Evolutionary conservation across 2,329 filamentous ascomycete genomes (phyloP).

Genomic region (Epichloe coenophiala): DNA sequence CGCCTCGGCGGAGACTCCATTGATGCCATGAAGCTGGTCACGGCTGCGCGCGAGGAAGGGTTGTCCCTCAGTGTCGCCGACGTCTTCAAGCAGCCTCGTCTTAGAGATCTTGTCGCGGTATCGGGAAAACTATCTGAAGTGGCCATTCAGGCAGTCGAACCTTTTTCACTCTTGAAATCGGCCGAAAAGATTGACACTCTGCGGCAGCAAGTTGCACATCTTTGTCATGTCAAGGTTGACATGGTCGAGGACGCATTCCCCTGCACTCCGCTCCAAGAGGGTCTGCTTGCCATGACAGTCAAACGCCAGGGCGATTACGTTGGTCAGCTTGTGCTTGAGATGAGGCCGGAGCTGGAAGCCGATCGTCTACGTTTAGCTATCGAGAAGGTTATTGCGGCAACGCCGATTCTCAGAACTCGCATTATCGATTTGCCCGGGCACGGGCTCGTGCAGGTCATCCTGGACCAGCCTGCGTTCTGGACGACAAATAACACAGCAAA

Average conservation of each 20-base stretch:
- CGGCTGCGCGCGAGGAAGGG: background rate
- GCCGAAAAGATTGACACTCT: too few species aligned
- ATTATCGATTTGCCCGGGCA: background rate
- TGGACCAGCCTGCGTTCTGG: background rate
- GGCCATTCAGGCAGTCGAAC: too few species aligned
- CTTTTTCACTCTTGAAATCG: too few species aligned
- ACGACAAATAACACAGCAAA: too few species aligned
- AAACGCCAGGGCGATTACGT: conserved; percentile 8
- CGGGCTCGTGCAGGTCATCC: background rate
- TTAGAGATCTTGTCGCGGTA: too few species aligned
- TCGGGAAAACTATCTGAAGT: too few species aligned
- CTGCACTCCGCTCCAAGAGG: conserved; percentile 11
- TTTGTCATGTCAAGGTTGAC: too few species aligned
- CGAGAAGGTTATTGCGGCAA: background rate
- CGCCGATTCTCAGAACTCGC: background rate
- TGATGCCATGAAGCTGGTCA: conserved; percentile 4
- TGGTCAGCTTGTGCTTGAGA: background rate
- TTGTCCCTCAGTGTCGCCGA: too few species aligned
- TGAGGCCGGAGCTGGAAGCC: background rate
- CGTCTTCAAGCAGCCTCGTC: too few species aligned
- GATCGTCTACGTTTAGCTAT: background rate
- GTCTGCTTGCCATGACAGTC: conserved; percentile 9
- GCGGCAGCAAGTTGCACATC: too few species aligned
- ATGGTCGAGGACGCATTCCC: background rate
- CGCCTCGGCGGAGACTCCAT: conserved; percentile 23